Evolutionary conservation across 2,329 filamentous ascomycete genomes (phyloP).

Genomic region (Colletotrichum shisoi): DNA sequence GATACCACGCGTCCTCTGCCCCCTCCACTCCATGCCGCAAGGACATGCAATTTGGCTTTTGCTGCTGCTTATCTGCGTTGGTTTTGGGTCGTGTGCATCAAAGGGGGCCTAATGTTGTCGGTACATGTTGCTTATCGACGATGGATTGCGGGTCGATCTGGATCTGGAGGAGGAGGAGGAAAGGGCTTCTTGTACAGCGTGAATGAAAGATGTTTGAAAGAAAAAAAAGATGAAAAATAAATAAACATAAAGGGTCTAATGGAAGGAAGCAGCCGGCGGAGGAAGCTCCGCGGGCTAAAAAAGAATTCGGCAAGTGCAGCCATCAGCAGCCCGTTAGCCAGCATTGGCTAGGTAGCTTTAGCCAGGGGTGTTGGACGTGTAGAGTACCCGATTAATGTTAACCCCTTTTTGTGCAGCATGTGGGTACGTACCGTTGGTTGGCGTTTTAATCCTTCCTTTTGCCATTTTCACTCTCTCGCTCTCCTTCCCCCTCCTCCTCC

Average conservation of each 20-base stretch:
- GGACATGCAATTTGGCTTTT: neutral
- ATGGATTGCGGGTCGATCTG: too few relatives aligned
- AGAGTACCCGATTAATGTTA: neutral
- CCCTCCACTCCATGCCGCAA: neutral
- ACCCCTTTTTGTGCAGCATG: constrained; percentile 5
- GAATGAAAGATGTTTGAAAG: too few relatives aligned
- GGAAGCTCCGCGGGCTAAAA: constrained; percentile 7
- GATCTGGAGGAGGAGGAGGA: neutral
- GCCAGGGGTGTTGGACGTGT: neutral
- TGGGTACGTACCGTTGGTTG: constrained; percentile 21
- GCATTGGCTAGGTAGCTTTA: neutral
- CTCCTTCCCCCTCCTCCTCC: neutral
- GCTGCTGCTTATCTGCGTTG: neutral
- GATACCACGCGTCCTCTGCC: neutral
- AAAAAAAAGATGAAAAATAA: too few relatives aligned
- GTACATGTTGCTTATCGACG: too few relatives aligned
- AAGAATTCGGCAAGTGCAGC: neutral
- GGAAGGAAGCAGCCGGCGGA: constrained; percentile 15
- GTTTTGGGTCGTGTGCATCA: neutral
- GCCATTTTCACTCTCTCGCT: neutral
- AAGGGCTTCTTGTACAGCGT: too few relatives aligned
- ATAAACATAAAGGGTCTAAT: too few relatives aligned
- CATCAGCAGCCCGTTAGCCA: too few relatives aligned
- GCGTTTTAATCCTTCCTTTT: neutral
- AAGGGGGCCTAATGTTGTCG: neutral